Evolutionary conservation across 345 rosid genomes (phyloP).

Genomic region (Streptanthus diversifolius): DNA sequence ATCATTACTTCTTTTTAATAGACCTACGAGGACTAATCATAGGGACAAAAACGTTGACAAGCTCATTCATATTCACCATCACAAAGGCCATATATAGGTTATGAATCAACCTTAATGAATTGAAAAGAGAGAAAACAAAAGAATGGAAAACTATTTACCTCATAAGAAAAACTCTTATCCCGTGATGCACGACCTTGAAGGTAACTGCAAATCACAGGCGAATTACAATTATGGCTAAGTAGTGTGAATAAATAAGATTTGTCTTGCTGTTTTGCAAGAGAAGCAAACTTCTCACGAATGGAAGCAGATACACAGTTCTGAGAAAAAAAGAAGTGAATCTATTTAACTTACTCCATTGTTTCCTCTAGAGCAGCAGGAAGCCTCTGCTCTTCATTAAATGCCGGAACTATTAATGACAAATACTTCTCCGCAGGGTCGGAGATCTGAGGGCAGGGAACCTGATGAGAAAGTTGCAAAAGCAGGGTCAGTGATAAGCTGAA

Average conservation of each 20-base stretch:
- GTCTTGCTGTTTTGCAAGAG: neutral
- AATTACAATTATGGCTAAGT: conserved; percentile 11
- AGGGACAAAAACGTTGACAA: neutral
- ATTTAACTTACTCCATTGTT: conserved; percentile 65
- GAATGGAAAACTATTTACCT: conserved; percentile 47
- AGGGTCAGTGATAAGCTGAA: neutral
- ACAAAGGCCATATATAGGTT: neutral
- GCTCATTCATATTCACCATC: neutral
- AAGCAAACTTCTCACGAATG: neutral
- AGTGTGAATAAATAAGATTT: neutral
- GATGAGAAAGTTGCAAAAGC: conserved; percentile 9
- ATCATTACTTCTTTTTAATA: neutral
- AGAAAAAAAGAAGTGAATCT: neutral
- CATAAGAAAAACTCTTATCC: conserved; percentile 83
- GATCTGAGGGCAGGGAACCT: conserved; percentile 69
- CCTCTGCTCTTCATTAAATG: conserved; percentile 84
- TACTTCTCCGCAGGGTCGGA: conserved; percentile 79
- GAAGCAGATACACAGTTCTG: neutral
- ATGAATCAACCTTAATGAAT: neutral
- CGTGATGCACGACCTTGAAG: conserved; percentile 71
- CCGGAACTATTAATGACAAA: conserved; percentile 81
- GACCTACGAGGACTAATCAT: neutral
- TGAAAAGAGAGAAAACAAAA: neutral
- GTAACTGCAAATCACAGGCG: conserved; percentile 53
- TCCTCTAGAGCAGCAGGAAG: conserved; percentile 90